Evolutionary conservation across 352 stramenopile species (phyloP).

Genomic region (Pythium aquatile): DNA sequence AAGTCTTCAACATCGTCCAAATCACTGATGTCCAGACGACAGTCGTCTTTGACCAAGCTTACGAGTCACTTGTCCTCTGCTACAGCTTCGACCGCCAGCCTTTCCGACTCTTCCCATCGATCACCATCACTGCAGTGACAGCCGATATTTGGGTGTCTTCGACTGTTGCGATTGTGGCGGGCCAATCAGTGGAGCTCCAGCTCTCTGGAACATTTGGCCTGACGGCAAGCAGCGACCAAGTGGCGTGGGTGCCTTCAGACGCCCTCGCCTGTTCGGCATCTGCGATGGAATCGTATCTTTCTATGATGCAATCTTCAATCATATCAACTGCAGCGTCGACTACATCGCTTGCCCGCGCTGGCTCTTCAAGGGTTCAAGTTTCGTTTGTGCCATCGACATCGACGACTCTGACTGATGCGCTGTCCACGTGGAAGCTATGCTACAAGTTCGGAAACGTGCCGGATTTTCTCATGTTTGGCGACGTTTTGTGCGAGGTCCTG

Average conservation of each 20-base stretch:
- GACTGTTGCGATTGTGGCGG: conserved; percentile 48
- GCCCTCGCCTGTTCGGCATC: conserved; percentile 37
- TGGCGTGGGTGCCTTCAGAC: conserved; percentile 60
- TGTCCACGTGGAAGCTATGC: conserved; percentile 68
- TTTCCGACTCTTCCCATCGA: conserved; percentile 43
- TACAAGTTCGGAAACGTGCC: conserved; percentile 61
- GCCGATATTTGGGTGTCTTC: conserved; percentile 56
- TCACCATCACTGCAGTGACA: conserved; percentile 37
- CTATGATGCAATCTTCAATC: conserved; percentile 45
- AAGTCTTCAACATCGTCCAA: conserved; percentile 29
- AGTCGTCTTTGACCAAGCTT: conserved; percentile 35
- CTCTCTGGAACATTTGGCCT: conserved; percentile 63
- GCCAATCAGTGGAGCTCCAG: conserved; percentile 35
- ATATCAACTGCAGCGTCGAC: conserved; percentile 28
- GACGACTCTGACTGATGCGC: conserved; percentile 11
- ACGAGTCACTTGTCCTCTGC: conserved; percentile 44
- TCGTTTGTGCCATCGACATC: conserved; percentile 37
- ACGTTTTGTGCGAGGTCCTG: conserved; percentile 55
- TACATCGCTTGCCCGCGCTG: conserved; percentile 35
- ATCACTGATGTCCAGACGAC: conserved; percentile 33
- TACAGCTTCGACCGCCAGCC: conserved; percentile 67
- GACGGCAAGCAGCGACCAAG: conserved; percentile 49
- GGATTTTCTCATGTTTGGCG: conserved; percentile 55
- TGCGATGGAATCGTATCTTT: conserved; percentile 29
- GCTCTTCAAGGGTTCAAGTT: conserved; percentile 33